phyloP scores from a whole-genome alignment of 2,329 filamentous ascomycete genomes.

The Coniochaeta ligniaria region DNA sequence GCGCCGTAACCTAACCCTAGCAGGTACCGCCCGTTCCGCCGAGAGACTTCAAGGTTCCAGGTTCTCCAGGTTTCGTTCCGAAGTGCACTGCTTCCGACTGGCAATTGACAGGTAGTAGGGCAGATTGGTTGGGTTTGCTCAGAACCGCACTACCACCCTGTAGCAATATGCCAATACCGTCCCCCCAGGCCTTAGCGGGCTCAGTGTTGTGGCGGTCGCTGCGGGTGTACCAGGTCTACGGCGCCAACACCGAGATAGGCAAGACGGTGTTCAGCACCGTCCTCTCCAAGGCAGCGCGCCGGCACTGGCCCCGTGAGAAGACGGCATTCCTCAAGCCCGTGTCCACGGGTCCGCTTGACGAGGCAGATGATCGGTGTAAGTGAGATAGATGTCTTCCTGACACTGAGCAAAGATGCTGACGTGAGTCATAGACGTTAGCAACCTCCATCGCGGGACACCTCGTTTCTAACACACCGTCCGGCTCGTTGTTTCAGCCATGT shows the following conservation, averaged over 20 bases:
- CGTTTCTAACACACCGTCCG: constrained; percentile 1
- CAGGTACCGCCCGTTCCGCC: too few species aligned
- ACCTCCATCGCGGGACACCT: background rate
- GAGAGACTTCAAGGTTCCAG: too few species aligned
- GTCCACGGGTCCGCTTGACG: constrained; percentile 63
- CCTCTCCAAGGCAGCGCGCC: constrained; percentile 55
- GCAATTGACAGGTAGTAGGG: too few species aligned
- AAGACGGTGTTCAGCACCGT: constrained; percentile 77
- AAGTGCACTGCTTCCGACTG: too few species aligned
- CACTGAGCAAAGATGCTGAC: too few species aligned
- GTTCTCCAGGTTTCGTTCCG: too few species aligned
- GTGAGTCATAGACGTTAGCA: constrained; percentile 10
- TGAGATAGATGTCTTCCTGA: constrained; percentile 28
- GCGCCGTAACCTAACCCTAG: too few species aligned
- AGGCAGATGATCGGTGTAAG: constrained; percentile 54
- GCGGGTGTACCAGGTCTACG: constrained; percentile 68
- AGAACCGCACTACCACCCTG: too few species aligned
- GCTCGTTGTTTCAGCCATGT: constrained; percentile 38
- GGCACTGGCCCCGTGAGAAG: constrained; percentile 33
- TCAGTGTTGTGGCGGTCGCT: constrained; percentile 62
- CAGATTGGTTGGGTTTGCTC: too few species aligned
- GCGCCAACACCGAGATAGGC: constrained; percentile 77
- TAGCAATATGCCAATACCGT: background rate
- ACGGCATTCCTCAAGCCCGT: constrained; percentile 73
- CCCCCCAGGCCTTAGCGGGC: constrained; percentile 25